Evolutionary conservation across 2,329 filamentous ascomycete species (phyloP).

Genomic region (Zasmidium cellare): DNA sequence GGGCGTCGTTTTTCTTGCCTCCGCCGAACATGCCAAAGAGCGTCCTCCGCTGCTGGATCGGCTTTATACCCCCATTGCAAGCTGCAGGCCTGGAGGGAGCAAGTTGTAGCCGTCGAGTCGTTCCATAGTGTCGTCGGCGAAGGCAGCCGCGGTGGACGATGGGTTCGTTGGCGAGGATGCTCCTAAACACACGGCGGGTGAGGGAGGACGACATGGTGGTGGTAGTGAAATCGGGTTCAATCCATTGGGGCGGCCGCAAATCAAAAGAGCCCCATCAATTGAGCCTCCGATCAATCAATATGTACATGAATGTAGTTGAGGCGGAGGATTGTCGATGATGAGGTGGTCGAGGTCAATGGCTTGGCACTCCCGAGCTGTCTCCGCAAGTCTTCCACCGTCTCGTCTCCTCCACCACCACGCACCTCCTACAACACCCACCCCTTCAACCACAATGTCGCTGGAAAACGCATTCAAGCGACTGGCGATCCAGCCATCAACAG

Average conservation of each 20-base stretch:
- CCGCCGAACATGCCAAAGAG: conserved; percentile 64
- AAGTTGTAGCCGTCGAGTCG: conserved; percentile 3
- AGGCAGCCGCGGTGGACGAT: conserved; percentile 48
- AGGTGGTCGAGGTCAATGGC: background rate
- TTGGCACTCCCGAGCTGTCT: background rate
- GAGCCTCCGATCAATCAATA: background rate
- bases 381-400: background rate
- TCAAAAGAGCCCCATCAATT: background rate
- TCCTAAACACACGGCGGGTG: conserved; percentile 60
- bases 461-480: conserved; percentile 30
- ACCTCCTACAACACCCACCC: background rate
- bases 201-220: conserved; percentile 59
- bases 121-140: conserved; percentile 34
- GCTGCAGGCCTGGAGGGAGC: background rate
- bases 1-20: conserved; percentile 57
- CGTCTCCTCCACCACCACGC: background rate
- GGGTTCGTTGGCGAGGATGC: conserved; percentile 55
- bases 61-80: background rate
- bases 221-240: background rate
- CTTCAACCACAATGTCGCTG: conserved; percentile 28
- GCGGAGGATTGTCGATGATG: background rate
- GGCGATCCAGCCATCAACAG: conserved; percentile 21
- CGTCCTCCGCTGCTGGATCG: conserved; percentile 44
- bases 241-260: background rate
- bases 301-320: conserved; percentile 5